These are phyloP conservation scores for Yamadazyma dendronema DNA, from an alignment of 1,139 yeast species.

Conservation along the genomic window DNA sequence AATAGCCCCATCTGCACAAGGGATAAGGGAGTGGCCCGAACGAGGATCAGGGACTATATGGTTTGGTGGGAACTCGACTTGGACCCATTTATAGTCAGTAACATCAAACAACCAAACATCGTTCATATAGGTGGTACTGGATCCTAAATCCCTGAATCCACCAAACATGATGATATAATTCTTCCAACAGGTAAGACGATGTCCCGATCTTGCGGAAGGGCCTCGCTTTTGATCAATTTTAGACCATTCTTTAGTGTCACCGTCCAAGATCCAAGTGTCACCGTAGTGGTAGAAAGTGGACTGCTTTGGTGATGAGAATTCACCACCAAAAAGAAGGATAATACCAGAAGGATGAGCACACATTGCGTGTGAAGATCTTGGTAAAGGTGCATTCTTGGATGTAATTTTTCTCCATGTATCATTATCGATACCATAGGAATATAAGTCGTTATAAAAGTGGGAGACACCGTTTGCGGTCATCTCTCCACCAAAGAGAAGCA, in stretches of 20 bases:
- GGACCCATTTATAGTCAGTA: constrained; percentile 85
- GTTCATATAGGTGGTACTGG: constrained; percentile 75
- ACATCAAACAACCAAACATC: constrained; percentile 95
- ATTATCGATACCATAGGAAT: constrained; percentile 69
- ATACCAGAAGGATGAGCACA: constrained; percentile 91
- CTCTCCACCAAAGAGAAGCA: constrained; percentile 91
- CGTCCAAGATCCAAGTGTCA: constrained; percentile 91
- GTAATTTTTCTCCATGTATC: constrained; percentile 78
- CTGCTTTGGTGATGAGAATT: constrained; percentile 94
- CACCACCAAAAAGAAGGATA: constrained; percentile 89
- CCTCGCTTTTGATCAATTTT: constrained; percentile 69
- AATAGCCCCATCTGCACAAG: constrained; percentile 81
- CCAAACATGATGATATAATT: constrained; percentile 83
- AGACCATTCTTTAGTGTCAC: constrained; percentile 84
- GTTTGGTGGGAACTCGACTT: constrained; percentile 81
- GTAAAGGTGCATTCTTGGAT: constrained; percentile 87
- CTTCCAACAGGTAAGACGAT: constrained; percentile 88
- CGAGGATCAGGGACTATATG: constrained; percentile 86
- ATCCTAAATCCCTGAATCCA: constrained; percentile 89
- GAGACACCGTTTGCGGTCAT: constrained; percentile 55
- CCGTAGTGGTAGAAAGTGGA: constrained; percentile 95
- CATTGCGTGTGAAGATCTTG: constrained; percentile 93
- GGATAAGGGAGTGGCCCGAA: constrained; percentile 87
- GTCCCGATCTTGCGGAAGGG: constrained; percentile 91
- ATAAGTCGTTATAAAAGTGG: constrained; percentile 78